Base-by-base conservation (phyloP, 2,329 filamentous ascomycete genomes). In the Colletotrichum incanum region DNA sequence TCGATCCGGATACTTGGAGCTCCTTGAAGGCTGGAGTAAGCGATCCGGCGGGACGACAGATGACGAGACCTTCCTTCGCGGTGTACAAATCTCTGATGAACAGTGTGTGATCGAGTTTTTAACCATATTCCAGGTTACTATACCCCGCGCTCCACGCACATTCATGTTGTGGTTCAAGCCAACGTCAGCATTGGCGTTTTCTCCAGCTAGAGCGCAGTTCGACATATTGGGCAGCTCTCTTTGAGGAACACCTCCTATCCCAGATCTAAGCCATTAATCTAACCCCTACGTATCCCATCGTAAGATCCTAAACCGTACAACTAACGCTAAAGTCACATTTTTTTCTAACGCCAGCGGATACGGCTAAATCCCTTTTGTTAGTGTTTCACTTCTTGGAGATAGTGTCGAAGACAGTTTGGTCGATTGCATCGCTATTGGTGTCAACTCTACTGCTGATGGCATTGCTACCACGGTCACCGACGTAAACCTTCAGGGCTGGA, bases 371-470 rank as follows among this genome's bases (percentile, higher is more conserved):
- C 88, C 87, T 0, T 82, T 89, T 74, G 79, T 88, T 64, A 82
- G 89, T 75, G 88, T 88, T 71, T 83, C 86, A 12, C 81, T 85
- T 14, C 81, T 90, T 3, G 87, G 87, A 1, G 84, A 88, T 34
- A 78, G 80, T 37, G 74, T 86, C 5, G 72, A 76, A 0, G 85
- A 87, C 49, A 85, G 85, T 31, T 71, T 87, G 14, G 78, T 87
- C 62, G 84, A 78, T 14, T 87, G 85, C 84, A 84, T 87, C 69
- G 80, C 81, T 0, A 75, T 87, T 28, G 85, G 81, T 5, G 80
- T 87, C 20, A 80, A 85, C 68, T 31, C 54, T 20, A 60, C 54
- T 2, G 31, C 39, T 20, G 59, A 65, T 3, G 54, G 26, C 14
- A 37, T 60, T 26, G 37, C 45, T 20, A 67, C 67, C 7, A 54